Evolutionary conservation across 352 stramenopile species (phyloP), one percentile per base, ranked within the genome.

Genomic region (Thraustotheca clavata): DNA sequence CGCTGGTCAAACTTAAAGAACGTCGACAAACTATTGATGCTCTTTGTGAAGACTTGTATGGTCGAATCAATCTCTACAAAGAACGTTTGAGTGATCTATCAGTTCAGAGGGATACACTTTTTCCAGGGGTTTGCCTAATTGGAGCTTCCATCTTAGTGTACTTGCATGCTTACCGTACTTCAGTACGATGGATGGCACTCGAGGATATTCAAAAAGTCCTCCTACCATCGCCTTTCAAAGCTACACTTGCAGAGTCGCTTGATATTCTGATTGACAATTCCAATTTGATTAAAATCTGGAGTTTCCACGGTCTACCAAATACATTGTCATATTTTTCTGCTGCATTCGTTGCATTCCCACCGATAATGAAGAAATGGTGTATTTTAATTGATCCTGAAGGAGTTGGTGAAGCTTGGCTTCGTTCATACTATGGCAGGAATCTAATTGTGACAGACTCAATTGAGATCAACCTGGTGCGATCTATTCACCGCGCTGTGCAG

Each of bases 131-230:
- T 31, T 55, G 57, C 16, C 20, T 43, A 0, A 7, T 65, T 14
- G 57, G 41, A 20, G 57, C 57, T 18, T 35, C 57, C 22, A 41
- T 54, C 1, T 26, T 55, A 32, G 57, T 65, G 3, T 65, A 65
- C 29, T 39, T 65, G 22, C 22, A 39, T n/a, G 16, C 38, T 26
- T 62, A 48, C 34, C 6, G 11, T 4, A 26, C 33, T 7, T 27
- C 16, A 12, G 4, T 49, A 12, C 36, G 38, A 7, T n/a, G 40
- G 4, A 18, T 31, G n/a, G 57, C 57, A 4, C 27, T 65, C 0
- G 22, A 52, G 20, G 14, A 3, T 6, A 54, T 62, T 9, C 32
- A 27, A 3, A 16, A n/a, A 9, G 9, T 20, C 9, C 36, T 62
- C 12, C 16, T 39, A 50, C 16, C 36, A 9, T 9, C 18, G 22